Evolutionary conservation across 805 yeast genomes (phyloP), one percentile per base, ranked within the genome.

Genomic region (Groenewaldozyma salmanticensis): DNA sequence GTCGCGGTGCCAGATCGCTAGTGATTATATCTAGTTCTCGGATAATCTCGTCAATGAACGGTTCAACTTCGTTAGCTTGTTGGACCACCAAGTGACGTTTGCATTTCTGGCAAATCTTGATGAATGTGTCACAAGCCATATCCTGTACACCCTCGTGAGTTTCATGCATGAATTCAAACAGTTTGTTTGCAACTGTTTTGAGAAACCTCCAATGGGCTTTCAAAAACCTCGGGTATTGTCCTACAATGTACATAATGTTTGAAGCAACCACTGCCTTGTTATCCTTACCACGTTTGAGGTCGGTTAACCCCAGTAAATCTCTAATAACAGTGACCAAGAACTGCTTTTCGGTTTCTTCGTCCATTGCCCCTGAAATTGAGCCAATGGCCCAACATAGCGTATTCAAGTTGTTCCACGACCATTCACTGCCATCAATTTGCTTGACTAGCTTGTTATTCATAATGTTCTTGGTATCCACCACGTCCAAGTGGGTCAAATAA

Each of bases 131-230:
- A 70, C 98, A 92, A 5, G 99, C 98, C 98, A 92, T 92, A 64
- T 92, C 98, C 67, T 92, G 98, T 47, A 92, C 98, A 68, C 98
- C 98, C 64, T 90, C 99, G 64, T 92, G 99, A n/a, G 96, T 87
- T 71, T 92, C 99, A 67, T 92, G 97, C 99, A 92, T 92, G 58
- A 92, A 92, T 62, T 92, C 98, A 62, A 92, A 92, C 54, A 92
- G 72, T 63, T 92, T 92, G 65, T 85, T 81, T 46, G 92, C 90
- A 34, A 92, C 99, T 0, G 97, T 92, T 62, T 88, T 90, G 60
- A 92, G 67, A 55, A 92, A 92, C 61, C 84, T 87, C 98, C 98
- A 92, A 61, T 92, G 98, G 5, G 97, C 97, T 55, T 88, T 88
- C 59, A 92, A 71, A 58, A 92, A 92, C 60, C 99, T 72, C 40